Percentiles rank a stretch among this genome's conserved stretches.
Evolutionary conservation across 805 yeast species (phyloP).

Genomic region (Candida corydali): DNA sequence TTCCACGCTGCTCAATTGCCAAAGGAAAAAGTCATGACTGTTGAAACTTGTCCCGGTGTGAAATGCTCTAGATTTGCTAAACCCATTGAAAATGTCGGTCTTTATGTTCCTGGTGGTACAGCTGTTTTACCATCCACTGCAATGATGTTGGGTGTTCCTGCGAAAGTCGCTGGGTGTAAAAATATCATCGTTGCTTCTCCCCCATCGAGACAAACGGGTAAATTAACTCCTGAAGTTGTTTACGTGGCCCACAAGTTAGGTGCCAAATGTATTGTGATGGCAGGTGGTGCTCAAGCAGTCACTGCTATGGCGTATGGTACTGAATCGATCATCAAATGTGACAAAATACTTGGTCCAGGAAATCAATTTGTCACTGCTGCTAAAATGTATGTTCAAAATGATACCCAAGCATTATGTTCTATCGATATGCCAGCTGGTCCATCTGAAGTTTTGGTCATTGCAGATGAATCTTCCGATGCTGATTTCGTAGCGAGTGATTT

Average conservation of each 20-base stretch:
- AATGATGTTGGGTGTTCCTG: slow-evolving; percentile 97
- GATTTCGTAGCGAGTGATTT: slow-evolving; percentile 97
- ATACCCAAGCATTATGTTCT: slow-evolving; percentile 89
- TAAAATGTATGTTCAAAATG: slow-evolving; percentile 95
- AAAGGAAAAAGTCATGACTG: slow-evolving; percentile 59
- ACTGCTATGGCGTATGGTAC: slow-evolving; percentile 99
- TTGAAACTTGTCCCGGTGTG: slow-evolving; percentile 94
- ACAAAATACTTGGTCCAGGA: slow-evolving; percentile 97
- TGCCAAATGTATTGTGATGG: slow-evolving; percentile 83
- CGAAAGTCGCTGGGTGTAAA: slow-evolving; percentile 94
- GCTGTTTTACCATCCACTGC: slow-evolving; percentile 98
- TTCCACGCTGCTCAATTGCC: slow-evolving; percentile 94
- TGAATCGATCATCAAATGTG: slow-evolving; percentile 85
- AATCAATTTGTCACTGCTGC: slow-evolving; percentile 99
- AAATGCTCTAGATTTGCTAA: slow-evolving; percentile 91
- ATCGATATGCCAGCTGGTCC: slow-evolving; percentile 99
- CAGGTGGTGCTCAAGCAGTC: slow-evolving; percentile 99
- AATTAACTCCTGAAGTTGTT: slow-evolving; percentile 92
- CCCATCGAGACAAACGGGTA: slow-evolving; percentile 84
- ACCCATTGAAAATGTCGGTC: slow-evolving; percentile 91
- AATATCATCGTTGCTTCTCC: slow-evolving; percentile 94
- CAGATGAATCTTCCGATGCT: slow-evolving; percentile 83
- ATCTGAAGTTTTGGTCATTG: slow-evolving; percentile 93
- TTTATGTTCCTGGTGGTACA: slow-evolving; percentile 98
- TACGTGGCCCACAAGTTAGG: slow-evolving; percentile 96